Evolutionary conservation across 2,329 filamentous ascomycete species (phyloP).

Genomic region (Hymenoscyphus repandus): DNA sequence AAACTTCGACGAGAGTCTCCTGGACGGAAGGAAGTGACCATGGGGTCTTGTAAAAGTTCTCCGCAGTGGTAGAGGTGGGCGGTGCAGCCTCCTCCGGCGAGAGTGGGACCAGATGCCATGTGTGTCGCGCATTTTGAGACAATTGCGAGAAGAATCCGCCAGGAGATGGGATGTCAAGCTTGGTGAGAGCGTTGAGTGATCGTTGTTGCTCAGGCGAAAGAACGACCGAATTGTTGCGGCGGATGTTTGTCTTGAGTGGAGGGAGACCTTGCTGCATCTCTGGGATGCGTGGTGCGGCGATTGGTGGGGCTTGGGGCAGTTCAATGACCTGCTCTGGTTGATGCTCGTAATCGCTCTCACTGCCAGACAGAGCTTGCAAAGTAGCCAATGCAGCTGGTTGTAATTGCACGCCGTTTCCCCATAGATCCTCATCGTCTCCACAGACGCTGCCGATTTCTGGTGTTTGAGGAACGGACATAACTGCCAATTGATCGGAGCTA

Average conservation of each 20-base stretch:
- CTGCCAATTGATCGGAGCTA: constrained; percentile 80
- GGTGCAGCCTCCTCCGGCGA: constrained; percentile 50
- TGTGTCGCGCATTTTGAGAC: constrained; percentile 67
- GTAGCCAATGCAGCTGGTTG: constrained; percentile 77
- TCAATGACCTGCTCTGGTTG: constrained; percentile 52
- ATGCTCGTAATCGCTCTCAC: constrained; percentile 55
- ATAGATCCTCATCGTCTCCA: constrained; percentile 53
- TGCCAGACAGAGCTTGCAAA: constrained; percentile 65
- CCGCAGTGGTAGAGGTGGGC: constrained; percentile 85
- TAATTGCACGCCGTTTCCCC: constrained; percentile 65
- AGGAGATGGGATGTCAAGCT: constrained; percentile 84
- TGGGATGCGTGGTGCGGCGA: constrained; percentile 32
- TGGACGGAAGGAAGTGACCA: constrained; percentile 59
- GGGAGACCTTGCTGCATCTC: constrained; percentile 50
- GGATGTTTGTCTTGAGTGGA: constrained; percentile 42
- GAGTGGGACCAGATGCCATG: constrained; percentile 65
- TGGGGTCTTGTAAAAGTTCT: constrained; percentile 83
- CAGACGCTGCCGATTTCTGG: constrained; percentile 61
- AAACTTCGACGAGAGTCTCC: constrained; percentile 62
- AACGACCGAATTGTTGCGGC: constrained; percentile 34
- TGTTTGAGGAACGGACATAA: constrained; percentile 77
- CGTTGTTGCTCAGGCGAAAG: constrained; percentile 47
- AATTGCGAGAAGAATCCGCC: constrained; percentile 88
- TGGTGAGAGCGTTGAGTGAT: constrained; percentile 68
- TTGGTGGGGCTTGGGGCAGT: constrained; percentile 30